These are phyloP conservation scores for Carex arenaria DNA, from an alignment of 202 grass and related monocot species.

Conservation along the genomic window DNA sequence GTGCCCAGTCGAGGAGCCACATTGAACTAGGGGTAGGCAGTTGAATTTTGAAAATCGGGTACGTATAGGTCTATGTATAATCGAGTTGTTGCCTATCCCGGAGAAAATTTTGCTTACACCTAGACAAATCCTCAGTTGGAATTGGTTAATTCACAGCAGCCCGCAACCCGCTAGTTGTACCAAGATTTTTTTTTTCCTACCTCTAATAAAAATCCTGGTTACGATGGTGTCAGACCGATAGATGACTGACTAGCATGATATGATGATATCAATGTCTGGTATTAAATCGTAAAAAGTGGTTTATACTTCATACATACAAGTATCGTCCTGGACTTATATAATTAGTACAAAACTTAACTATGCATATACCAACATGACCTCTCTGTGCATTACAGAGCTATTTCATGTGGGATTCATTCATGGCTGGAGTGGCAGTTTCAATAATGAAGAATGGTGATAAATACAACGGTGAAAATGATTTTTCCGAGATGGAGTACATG, in stretches of 20 bases:
- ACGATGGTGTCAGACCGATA: not conserved
- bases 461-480: slow-evolving; percentile 43
- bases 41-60: no score
- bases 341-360: not conserved
- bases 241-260: not conserved
- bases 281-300: not conserved
- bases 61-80: no score
- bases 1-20: no score
- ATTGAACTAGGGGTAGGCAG: no score
- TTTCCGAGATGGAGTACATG: slow-evolving; percentile 55
- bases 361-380: not conserved
- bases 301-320: not conserved
- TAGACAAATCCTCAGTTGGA: no score
- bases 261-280: not conserved
- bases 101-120: no score
- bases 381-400: slow-evolving; percentile 34
- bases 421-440: slow-evolving; percentile 47
- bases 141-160: no score
- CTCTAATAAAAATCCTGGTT: no score
- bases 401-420: slow-evolving; percentile 89
- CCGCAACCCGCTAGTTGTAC: no score
- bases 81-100: no score
- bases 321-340: not conserved
- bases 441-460: slow-evolving; percentile 44
- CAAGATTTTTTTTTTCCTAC: no score